phyloP scores from a whole-genome alignment of 495 filamentous ascomycete species.

The Penicillium mononematosum region DNA sequence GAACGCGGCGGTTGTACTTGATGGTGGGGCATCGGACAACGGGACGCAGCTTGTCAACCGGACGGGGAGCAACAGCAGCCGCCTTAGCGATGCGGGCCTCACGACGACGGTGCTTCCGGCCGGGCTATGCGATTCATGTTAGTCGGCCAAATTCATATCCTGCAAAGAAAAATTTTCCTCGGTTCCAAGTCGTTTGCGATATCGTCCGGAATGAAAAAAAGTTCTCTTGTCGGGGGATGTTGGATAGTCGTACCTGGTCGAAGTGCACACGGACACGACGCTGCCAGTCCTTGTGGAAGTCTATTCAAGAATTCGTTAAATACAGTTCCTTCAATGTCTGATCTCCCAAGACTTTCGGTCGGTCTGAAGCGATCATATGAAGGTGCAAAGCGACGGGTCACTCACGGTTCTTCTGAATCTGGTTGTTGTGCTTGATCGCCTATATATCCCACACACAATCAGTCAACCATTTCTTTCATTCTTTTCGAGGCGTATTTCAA shows the following conservation, averaged over 20 bases:
- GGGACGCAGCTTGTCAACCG: constrained; percentile 94
- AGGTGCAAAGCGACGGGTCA: constrained; percentile 23
- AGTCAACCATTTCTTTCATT: constrained; percentile 27
- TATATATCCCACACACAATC: constrained; percentile 42
- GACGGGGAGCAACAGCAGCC: constrained; percentile 88
- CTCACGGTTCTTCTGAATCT: constrained; percentile 96
- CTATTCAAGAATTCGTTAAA: constrained; percentile 49
- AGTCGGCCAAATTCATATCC: constrained; percentile 26
- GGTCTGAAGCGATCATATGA: constrained; percentile 7
- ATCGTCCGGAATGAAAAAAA: constrained; percentile 22
- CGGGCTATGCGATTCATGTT: constrained; percentile 63
- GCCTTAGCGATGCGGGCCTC: constrained; percentile 89
- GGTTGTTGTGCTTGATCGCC: constrained; percentile 99
- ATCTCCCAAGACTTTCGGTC: constrained; percentile 5
- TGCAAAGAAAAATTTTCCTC: constrained; percentile 17
- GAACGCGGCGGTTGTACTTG: constrained; percentile 98
- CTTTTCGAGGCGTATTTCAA: constrained; percentile 10
- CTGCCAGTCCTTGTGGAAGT: constrained; percentile 99
- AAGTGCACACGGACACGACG: constrained; percentile 97
- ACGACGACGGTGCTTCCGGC: constrained; percentile 87
- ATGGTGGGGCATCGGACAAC: constrained; percentile 90
- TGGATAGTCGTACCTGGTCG: constrained; percentile 79
- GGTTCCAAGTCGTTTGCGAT: constrained; percentile 21
- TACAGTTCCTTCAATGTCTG: constrained; percentile 23
- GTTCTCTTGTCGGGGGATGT: constrained; percentile 13